These are phyloP conservation scores for Orbilia brochopaga DNA, from an alignment of 2,329 filamentous ascomycete species.

Conservation along the genomic window DNA sequence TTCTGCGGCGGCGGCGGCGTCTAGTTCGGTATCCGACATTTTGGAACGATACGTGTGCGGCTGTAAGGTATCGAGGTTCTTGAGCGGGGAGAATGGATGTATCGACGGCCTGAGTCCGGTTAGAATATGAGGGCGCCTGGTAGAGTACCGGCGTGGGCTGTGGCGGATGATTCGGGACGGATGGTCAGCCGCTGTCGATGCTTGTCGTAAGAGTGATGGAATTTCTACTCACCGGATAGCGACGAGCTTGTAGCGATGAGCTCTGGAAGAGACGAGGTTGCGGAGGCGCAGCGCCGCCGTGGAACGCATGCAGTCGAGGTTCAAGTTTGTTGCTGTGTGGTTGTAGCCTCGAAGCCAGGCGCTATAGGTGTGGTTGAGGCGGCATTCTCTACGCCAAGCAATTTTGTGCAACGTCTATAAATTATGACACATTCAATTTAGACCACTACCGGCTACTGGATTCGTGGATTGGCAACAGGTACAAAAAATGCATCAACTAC, in stretches of 20 bases:
- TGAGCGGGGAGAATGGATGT: background rate
- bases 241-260: too few relatives aligned
- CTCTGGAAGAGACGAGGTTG: too few relatives aligned
- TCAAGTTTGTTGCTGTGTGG: constrained; percentile 7
- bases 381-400: background rate
- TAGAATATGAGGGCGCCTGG: background rate
- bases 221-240: too few relatives aligned
- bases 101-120: background rate
- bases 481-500: too few relatives aligned
- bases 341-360: too few relatives aligned
- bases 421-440: too few relatives aligned
- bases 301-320: background rate
- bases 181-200: background rate
- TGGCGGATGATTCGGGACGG: background rate
- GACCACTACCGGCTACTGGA: too few relatives aligned
- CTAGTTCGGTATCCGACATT: constrained; percentile 38
- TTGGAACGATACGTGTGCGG: constrained; percentile 2
- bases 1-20: constrained; percentile 8
- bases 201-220: background rate
- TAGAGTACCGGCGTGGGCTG: background rate
- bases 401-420: background rate
- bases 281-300: background rate
- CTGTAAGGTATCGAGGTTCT: background rate
- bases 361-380: too few relatives aligned
- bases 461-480: too few relatives aligned